A percentile compares a stretch with the other conserved stretches of the same genome.
phyloP scores from a whole-genome alignment of 176 grass and related monocot species.

The Neostapfia colusana region DNA sequence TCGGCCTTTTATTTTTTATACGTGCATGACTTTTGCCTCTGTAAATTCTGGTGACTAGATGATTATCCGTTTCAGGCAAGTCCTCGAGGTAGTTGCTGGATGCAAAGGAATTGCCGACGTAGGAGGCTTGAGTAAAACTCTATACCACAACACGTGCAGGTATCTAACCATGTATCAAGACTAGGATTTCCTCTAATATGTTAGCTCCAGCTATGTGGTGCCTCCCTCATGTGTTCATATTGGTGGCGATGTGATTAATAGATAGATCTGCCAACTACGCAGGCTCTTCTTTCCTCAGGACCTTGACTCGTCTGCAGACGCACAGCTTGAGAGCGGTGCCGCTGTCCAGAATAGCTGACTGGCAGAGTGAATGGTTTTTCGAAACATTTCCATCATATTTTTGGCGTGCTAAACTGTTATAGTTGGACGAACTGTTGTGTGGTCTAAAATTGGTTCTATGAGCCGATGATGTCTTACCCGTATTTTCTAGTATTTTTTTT shows the following conservation, averaged over 20 bases:
- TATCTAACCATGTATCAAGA: constrained; percentile 30
- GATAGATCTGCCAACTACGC: constrained; percentile 29
- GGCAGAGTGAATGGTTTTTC: neutral
- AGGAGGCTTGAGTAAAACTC: constrained; percentile 72
- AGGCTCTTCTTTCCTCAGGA: constrained; percentile 96
- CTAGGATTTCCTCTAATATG: neutral
- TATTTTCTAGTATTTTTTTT: neutral
- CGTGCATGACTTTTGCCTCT: neutral
- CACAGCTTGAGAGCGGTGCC: constrained; percentile 68
- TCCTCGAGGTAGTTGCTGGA: constrained; percentile 80
- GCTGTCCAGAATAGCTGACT: constrained; percentile 44
- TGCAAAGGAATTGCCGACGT: constrained; percentile 82
- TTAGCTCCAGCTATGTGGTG: constrained; percentile 1
- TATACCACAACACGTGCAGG: constrained; percentile 96
- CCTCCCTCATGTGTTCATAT: neutral
- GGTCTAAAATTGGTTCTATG: neutral
- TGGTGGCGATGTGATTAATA: constrained; percentile 1
- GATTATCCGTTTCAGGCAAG: constrained; percentile 63
- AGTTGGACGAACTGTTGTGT: neutral
- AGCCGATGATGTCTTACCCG: neutral
- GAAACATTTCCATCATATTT: neutral
- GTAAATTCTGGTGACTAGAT: constrained; percentile 25
- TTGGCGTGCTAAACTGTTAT: constrained; percentile 5
- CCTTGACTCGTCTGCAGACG: constrained; percentile 66
- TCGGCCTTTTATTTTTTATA: neutral